These are phyloP conservation scores for Moricandia moricandioides DNA, from an alignment of 345 rosid genomes.

Conservation along the genomic window DNA sequence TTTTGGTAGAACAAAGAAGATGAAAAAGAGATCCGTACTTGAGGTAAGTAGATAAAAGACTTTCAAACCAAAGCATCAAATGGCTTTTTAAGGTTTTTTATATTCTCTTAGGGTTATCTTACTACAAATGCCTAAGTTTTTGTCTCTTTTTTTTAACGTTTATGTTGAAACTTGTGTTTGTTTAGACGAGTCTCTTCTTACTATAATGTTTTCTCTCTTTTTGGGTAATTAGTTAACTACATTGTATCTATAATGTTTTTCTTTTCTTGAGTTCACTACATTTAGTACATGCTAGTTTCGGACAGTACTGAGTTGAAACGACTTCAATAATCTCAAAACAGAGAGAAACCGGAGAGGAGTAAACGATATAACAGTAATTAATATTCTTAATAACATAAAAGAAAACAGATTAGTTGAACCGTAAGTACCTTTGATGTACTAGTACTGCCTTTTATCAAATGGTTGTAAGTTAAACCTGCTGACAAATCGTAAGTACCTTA, in stretches of 20 bases:
- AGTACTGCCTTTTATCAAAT: background rate
- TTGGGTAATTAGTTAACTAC: constrained; percentile 26
- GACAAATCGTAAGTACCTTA: background rate
- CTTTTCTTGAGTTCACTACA: background rate
- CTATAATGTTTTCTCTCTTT: background rate
- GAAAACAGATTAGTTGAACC: background rate
- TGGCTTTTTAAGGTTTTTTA: constrained; percentile 14
- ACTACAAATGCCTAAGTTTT: background rate
- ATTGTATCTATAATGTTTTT: background rate
- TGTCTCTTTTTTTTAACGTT: background rate
- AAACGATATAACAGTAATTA: background rate
- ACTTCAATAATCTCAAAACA: background rate
- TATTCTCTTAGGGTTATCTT: constrained; percentile 13
- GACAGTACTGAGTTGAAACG: background rate
- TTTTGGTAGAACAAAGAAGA: constrained; percentile 30
- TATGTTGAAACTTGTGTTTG: constrained; percentile 10
- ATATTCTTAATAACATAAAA: background rate
- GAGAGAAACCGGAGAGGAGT: background rate
- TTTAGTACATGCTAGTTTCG: background rate
- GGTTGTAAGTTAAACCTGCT: background rate
- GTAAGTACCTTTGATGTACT: background rate
- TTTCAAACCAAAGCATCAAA: constrained; percentile 2
- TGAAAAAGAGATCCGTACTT: background rate
- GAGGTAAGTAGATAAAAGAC: constrained; percentile 29
- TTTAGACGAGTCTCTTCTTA: constrained; percentile 12